Conservation (phyloP, 495 filamentous ascomycete species). For the Lepraria neglecta region DNA sequence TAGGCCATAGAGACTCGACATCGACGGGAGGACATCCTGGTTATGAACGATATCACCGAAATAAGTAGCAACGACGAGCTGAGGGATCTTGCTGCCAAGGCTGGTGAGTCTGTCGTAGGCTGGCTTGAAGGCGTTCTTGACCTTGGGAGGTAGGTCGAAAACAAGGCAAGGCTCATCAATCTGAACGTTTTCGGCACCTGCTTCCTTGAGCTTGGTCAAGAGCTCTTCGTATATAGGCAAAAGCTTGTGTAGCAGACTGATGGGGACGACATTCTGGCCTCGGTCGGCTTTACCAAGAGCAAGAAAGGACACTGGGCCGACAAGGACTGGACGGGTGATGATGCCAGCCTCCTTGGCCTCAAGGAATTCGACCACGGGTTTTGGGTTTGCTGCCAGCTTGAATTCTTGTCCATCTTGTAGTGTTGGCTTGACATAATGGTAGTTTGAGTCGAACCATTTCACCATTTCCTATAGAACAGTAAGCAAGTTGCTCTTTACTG, state of each 20-base stretch:
- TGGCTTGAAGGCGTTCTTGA: conserved; percentile 96
- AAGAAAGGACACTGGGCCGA: conserved; percentile 96
- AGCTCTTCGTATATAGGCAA: conserved; percentile 89
- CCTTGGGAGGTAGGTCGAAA: conserved; percentile 77
- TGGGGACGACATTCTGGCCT: conserved; percentile 82
- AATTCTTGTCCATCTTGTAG: conserved; percentile 93
- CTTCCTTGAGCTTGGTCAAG: conserved; percentile 82
- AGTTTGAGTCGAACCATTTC: conserved; percentile 99
- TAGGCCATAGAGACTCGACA: conserved; percentile 68
- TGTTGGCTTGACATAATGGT: conserved; percentile 99
- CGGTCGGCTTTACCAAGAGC: conserved; percentile 94
- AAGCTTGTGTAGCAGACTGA: conserved; percentile 84
- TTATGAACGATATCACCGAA: conserved; percentile 99
- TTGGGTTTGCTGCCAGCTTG: conserved; percentile 77
- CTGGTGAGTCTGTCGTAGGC: conserved; percentile 81
- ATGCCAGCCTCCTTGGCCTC: conserved; percentile 97
- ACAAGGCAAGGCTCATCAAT: conserved; percentile 97
- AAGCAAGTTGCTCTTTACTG: conserved; percentile 9
- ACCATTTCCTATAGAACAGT: conserved; percentile 73
- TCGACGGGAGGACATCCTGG: conserved; percentile 70
- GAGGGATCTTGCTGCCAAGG: conserved; percentile 69
- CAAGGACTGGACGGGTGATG: conserved; percentile 82
- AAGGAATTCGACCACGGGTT: conserved; percentile 87
- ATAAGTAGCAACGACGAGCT: conserved; percentile 86
- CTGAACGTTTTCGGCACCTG: conserved; percentile 90